Percentiles rank a stretch among this genome's conserved stretches.
These are phyloP conservation scores for Cryptosporidium tyzzeri DNA, from an alignment of 169 alveolate species.

Conservation along the genomic window DNA sequence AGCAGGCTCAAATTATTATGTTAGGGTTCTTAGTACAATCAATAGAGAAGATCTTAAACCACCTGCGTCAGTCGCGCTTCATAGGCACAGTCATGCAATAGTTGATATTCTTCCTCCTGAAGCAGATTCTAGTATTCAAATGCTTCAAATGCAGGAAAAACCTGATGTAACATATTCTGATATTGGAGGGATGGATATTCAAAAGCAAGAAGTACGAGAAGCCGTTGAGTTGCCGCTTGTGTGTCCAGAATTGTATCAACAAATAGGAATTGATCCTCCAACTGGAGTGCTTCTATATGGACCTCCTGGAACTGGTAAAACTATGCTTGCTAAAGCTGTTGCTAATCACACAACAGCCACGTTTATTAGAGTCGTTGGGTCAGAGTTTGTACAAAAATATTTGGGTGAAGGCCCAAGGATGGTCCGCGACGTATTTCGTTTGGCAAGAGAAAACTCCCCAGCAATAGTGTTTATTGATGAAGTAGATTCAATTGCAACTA, in stretches of 20 bases:
- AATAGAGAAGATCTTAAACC: conserved; percentile 98
- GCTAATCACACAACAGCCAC: conserved; percentile 98
- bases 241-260: conserved; percentile 97
- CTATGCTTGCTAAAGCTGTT: conserved; percentile 99
- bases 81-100: conserved; percentile 98
- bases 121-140: conserved; percentile 97
- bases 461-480: conserved; percentile 98
- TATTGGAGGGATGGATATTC: conserved; percentile 98
- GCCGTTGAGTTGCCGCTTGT: conserved; percentile 99
- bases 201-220: conserved; percentile 98
- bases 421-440: conserved; percentile 98
- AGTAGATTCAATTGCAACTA: conserved; percentile 98
- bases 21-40: conserved; percentile 97
- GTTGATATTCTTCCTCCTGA: conserved; percentile 99
- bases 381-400: conserved; percentile 99
- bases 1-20: conserved; percentile 97
- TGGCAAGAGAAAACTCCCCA: conserved; percentile 98
- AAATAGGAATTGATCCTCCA: conserved; percentile 99
- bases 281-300: conserved; percentile 98
- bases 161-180: conserved; percentile 99
- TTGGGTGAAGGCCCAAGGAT: conserved; percentile 99
- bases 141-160: conserved; percentile 96
- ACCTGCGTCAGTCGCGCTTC: conserved; percentile 98
- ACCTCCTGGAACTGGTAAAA: conserved; percentile 99
- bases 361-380: conserved; percentile 97